These are phyloP conservation scores for Acacia crassicarpa DNA, from an alignment of 306 rosid genomes.

Conservation along the genomic window DNA sequence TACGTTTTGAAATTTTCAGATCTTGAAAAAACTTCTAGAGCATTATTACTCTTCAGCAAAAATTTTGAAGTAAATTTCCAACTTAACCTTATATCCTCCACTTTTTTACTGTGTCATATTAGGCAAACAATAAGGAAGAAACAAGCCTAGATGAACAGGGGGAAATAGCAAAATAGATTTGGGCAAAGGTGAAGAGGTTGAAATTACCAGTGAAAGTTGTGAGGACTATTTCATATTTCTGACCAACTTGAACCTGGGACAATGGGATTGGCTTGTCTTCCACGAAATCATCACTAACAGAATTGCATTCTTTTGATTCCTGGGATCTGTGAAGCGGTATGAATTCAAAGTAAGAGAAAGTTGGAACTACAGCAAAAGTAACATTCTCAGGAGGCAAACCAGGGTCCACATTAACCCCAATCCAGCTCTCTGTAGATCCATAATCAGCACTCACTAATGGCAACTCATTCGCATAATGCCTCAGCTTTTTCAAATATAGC, in stretches of 20 bases:
- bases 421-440: conserved; percentile 99
- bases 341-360: conserved; percentile 91
- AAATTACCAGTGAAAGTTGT: conserved; percentile 86
- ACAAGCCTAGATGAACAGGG: not conserved
- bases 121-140: not conserved
- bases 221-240: conserved; percentile 80
- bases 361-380: conserved; percentile 79
- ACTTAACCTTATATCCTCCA: no score
- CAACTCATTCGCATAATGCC: conserved; percentile 72
- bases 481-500: conserved; percentile 69
- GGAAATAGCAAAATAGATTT: not conserved
- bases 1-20: no score
- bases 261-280: conserved; percentile 84
- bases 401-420: conserved; percentile 88
- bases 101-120: not conserved
- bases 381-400: conserved; percentile 70
- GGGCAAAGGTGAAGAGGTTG: not conserved
- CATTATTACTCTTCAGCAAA: accelerated
- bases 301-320: conserved; percentile 22
- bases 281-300: conserved; percentile 56
- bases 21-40: no score
- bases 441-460: conserved; percentile 88
- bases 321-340: conserved; percentile 64
- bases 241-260: conserved; percentile 71
- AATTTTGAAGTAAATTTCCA: no score